Percentiles rank a stretch among this genome's conserved stretches.
Evolutionary conservation across 2,329 filamentous ascomycete genomes (phyloP).

Genomic region (Pseudocercospora vitis): DNA sequence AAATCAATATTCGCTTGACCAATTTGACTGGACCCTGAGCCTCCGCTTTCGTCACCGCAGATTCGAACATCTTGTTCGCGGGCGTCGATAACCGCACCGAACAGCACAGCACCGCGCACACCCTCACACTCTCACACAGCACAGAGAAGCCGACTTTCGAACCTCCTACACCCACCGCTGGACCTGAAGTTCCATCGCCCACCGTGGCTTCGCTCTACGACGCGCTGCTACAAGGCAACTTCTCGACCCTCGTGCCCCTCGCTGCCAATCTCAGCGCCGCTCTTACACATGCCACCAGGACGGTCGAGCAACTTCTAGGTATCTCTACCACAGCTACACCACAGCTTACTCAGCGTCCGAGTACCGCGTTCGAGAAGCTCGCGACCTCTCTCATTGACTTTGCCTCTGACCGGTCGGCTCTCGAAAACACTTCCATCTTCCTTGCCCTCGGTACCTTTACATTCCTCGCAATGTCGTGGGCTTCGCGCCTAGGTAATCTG

Average conservation of each 20-base stretch:
- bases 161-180: neutral
- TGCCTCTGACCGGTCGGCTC: conserved; percentile 28
- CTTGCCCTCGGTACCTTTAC: conserved; percentile 40
- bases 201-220: conserved; percentile 9
- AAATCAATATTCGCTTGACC: neutral
- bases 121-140: neutral
- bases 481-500: conserved; percentile 47
- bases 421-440: conserved; percentile 37
- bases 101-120: neutral
- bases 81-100: neutral
- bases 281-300: conserved; percentile 21
- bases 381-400: conserved; percentile 25
- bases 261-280: conserved; percentile 22
- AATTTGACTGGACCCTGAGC: neutral
- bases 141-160: neutral
- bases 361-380: conserved; percentile 19
- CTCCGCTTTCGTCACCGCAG: neutral
- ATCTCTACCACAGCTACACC: conserved; percentile 8
- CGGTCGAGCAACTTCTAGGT: conserved; percentile 19
- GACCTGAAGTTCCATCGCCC: neutral
- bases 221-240: conserved; percentile 10
- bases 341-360: conserved; percentile 9
- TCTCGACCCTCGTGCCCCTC: conserved; percentile 16
- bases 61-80: neutral
- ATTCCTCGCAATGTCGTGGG: conserved; percentile 48